A percentile compares a stretch with the other conserved stretches of the same genome.
Conservation (phyloP, 2,329 filamentous ascomycete species). For the Curvularia sp. region DNA sequence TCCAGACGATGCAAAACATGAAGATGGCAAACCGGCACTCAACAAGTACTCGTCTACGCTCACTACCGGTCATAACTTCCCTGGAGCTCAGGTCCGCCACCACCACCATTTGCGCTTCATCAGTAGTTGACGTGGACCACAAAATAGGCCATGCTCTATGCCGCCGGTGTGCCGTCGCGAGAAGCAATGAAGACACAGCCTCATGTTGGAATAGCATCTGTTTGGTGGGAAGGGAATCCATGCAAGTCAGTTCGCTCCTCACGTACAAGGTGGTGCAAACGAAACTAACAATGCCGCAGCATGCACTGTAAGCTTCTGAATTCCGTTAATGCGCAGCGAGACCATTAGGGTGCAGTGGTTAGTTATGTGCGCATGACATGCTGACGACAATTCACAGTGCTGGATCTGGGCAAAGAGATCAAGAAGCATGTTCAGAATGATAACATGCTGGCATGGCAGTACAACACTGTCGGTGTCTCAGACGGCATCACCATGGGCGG, state of each 20-base stretch:
- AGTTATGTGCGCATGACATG: constrained; percentile 13
- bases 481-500: constrained; percentile 96
- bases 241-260: constrained; percentile 73
- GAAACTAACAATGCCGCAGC: constrained; percentile 46
- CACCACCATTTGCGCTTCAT: neutral
- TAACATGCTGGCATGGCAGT: constrained; percentile 93
- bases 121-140: constrained; percentile 14
- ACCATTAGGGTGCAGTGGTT: constrained; percentile 1
- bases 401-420: constrained; percentile 86
- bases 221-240: constrained; percentile 98
- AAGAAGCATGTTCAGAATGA: constrained; percentile 82
- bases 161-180: constrained; percentile 82
- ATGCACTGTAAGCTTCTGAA: constrained; percentile 57
- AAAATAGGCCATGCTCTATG: constrained; percentile 89
- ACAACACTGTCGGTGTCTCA: constrained; percentile 87
- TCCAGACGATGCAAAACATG: constrained; percentile 59
- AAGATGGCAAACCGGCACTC: constrained; percentile 69
- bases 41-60: constrained; percentile 87
- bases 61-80: constrained; percentile 87
- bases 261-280: constrained; percentile 22
- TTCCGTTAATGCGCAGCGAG: constrained; percentile 10
- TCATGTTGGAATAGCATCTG: constrained; percentile 87
- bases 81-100: constrained; percentile 77
- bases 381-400: constrained; percentile 60
- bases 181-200: constrained; percentile 88